Percentiles rank a stretch among this genome's conserved stretches.
These are phyloP conservation scores for Cystofilobasidium ferigula DNA, from an alignment of 768 basidiomycete species.

Conservation along the genomic window DNA sequence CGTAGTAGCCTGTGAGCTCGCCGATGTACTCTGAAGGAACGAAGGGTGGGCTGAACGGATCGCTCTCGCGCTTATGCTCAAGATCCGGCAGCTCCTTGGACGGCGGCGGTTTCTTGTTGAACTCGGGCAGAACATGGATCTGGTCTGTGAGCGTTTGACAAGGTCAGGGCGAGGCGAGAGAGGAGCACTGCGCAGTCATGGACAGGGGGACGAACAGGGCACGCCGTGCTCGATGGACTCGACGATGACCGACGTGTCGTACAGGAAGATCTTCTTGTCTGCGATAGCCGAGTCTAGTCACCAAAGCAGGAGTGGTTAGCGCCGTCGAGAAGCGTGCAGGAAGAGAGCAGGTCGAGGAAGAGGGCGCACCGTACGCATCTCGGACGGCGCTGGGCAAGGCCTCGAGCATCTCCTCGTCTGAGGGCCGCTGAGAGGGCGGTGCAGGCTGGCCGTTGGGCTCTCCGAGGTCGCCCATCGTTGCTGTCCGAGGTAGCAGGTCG, in stretches of 20 bases:
- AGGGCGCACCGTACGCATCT: not conserved
- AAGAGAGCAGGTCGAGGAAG: not conserved
- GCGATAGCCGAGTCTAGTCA: slow-evolving; percentile 4
- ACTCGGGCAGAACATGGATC: slow-evolving; percentile 8
- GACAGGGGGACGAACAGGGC: not conserved
- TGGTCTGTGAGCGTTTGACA: not conserved
- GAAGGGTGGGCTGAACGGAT: slow-evolving; percentile 18
- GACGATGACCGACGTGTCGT: slow-evolving; percentile 5
- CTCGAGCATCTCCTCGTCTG: not conserved
- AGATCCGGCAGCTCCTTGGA: slow-evolving; percentile 19
- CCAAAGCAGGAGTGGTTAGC: not conserved
- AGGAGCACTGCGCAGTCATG: not conserved
- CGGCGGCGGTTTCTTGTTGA: slow-evolving; percentile 14
- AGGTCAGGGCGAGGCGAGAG: not conserved
- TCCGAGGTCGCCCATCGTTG: not conserved
- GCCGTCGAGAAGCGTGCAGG: not conserved
- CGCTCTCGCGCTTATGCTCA: not conserved
- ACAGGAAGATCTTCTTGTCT: slow-evolving; percentile 17
- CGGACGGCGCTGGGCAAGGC: not conserved
- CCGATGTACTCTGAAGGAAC: slow-evolving; percentile 6
- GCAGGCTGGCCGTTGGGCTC: not conserved
- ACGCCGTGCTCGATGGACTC: not conserved
- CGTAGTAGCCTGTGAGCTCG: slow-evolving; percentile 2
- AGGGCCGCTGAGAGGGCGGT: not conserved
- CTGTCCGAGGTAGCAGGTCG: too few species aligned